A percentile compares a stretch with the other conserved stretches of the same genome.
Evolutionary conservation across 2,329 filamentous ascomycete genomes (phyloP).

Genomic region (Xylaria hypoxylon): DNA sequence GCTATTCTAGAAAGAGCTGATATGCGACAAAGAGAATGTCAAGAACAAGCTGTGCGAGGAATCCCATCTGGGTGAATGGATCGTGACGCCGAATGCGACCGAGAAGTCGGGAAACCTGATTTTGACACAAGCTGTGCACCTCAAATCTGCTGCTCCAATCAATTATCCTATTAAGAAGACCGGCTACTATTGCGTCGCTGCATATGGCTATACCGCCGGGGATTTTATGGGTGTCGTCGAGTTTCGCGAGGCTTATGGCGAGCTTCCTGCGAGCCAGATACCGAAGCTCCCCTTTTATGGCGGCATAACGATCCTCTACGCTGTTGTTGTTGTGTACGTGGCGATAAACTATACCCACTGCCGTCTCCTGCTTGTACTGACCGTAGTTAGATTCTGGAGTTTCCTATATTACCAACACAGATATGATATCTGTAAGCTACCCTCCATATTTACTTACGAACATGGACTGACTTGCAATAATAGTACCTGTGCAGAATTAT

Average conservation of each 20-base stretch:
- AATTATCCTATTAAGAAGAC: conserved; percentile 90
- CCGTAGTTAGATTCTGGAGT: conserved; percentile 77
- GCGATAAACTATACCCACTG: not conserved
- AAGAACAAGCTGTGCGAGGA: conserved; percentile 77
- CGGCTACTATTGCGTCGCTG: conserved; percentile 95
- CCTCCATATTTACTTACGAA: not conserved
- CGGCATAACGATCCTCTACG: conserved; percentile 92
- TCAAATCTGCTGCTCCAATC: conserved; percentile 79
- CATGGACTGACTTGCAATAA: conserved; percentile 49
- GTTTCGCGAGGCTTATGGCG: conserved; percentile 95
- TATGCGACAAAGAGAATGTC: conserved; percentile 81
- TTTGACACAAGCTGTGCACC: conserved; percentile 81
- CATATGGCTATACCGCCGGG: conserved; percentile 73
- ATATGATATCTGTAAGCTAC: conserved; percentile 80
- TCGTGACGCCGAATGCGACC: conserved; percentile 81
- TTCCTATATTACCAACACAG: conserved; percentile 96
- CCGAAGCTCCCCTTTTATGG: conserved; percentile 98
- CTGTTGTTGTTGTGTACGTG: conserved; percentile 78
- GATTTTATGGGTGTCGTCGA: conserved; percentile 86
- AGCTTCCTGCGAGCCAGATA: conserved; percentile 94
- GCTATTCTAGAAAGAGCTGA: conserved; percentile 66
- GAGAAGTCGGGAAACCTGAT: conserved; percentile 77
- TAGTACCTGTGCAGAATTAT: conserved; percentile 96
- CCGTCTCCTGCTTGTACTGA: conserved; percentile 40
- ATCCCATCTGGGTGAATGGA: conserved; percentile 85